Evolutionary conservation across 129 eudicot genomes (phyloP), one percentile per base, ranked within the genome.

Genomic region (Helianthus annuus): DNA sequence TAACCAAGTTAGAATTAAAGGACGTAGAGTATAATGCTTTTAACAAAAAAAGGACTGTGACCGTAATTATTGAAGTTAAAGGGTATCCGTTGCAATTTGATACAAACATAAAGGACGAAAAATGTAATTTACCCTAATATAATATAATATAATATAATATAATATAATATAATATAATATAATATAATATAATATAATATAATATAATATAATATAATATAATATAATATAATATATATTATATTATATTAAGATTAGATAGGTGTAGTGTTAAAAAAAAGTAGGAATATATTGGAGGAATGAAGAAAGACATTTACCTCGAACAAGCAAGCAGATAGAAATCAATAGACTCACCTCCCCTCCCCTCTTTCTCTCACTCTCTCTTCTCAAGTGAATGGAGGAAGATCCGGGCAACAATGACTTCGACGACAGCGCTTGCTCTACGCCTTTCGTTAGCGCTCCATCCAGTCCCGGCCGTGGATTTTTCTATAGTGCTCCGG

Each of bases 401-500:
- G 65, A 73, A 10, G 74, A 69, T 3, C n/a, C 72, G 12, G 79
- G 38, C 63, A 6, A 54, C 52, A 86, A 84, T 64, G 90, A 86
- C 76, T 64, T 79, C 54, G 92, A 88, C 72, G 92, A 88, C 72
- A 91, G 93, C 79, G 77, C 86, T 1, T 91, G 90, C 60, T 87
- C 95, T 39, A 91, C 95, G 10, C 97, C 97, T 6, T 91, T 74
- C 62, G 95, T 91, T 9, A 83, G 89, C 64, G 95, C 97, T 4
- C 97, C 97, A 0, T 87, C 97, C 4, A 80, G 85, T 46, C 97
- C 96, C n/a, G 89, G 93, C 80, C 91, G 88, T 17, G 81, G 72
- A 24, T 91, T 77, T 62, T 91, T 84, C 79, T 91, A 86, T 85
- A 88, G 96, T 2, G 97, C 97, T 22, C 97, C 97, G 1, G 83